Evolutionary conservation across 2,329 filamentous ascomycete species (phyloP).

Genomic region (Davidsoniella eucalypti): DNA sequence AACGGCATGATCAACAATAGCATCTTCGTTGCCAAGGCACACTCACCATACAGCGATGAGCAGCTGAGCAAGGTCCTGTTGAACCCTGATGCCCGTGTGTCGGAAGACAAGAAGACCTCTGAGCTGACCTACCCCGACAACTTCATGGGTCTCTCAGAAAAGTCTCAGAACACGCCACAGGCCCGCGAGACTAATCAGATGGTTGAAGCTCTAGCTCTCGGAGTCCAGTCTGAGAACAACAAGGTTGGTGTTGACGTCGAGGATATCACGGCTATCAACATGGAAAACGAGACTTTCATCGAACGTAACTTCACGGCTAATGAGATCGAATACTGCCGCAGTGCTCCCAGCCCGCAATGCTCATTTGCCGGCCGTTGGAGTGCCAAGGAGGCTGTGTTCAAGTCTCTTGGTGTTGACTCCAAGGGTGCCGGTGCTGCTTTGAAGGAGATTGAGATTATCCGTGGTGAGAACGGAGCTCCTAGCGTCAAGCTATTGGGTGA

Average conservation of each 20-base stretch:
- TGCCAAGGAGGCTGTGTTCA: slow-evolving; percentile 97
- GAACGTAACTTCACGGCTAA: slow-evolving; percentile 80
- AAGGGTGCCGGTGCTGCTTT: slow-evolving; percentile 78
- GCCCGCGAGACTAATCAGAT: slow-evolving; percentile 53
- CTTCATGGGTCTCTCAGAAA: slow-evolving; percentile 49
- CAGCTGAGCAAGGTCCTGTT: slow-evolving; percentile 80
- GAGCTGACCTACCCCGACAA: slow-evolving; percentile 57
- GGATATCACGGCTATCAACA: slow-evolving; percentile 71
- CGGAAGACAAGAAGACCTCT: slow-evolving; percentile 70
- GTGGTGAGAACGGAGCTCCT: slow-evolving; percentile 67
- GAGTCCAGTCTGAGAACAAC: slow-evolving; percentile 46
- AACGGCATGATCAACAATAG: slow-evolving; percentile 96
- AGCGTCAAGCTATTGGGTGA: slow-evolving; percentile 75
- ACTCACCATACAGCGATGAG: slow-evolving; percentile 76
- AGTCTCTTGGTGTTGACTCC: slow-evolving; percentile 75
- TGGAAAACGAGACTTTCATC: slow-evolving; percentile 85
- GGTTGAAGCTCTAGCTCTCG: slow-evolving; percentile 59
- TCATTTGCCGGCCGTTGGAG: slow-evolving; percentile 94
- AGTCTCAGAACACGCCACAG: slow-evolving; percentile 31
- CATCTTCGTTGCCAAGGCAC: slow-evolving; percentile 87
- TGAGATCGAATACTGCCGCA: slow-evolving; percentile 76
- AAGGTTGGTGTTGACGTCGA: slow-evolving; percentile 93
- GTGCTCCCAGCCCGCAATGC: slow-evolving; percentile 63
- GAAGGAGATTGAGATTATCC: slow-evolving; percentile 86
- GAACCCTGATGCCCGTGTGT: slow-evolving; percentile 81